Conservation (phyloP, 2,329 filamentous ascomycete species). For the Colletotrichum abscissum region DNA sequence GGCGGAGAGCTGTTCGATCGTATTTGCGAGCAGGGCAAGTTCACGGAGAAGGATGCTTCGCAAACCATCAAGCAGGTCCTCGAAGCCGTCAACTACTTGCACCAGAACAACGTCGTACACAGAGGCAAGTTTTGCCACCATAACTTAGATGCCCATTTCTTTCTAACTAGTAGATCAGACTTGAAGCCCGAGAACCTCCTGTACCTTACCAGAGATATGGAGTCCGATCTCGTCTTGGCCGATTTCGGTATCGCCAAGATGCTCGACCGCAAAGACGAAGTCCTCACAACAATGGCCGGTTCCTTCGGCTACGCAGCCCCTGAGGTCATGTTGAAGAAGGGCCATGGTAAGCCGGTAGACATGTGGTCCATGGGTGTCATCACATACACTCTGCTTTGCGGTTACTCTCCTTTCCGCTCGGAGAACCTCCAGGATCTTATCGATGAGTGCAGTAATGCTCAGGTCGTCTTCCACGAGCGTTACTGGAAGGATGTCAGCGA, state of each 20-base stretch:
- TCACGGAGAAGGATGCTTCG: slow-evolving; percentile 97
- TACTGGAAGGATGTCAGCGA: slow-evolving; percentile 99
- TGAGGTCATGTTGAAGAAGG: slow-evolving; percentile 97
- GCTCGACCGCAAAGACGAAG: slow-evolving; percentile 89
- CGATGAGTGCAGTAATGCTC: slow-evolving; percentile 87
- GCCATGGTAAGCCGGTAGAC: slow-evolving; percentile 97
- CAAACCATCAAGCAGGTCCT: slow-evolving; percentile 96
- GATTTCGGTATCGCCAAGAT: slow-evolving; percentile 99
- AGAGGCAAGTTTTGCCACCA: slow-evolving; percentile 70
- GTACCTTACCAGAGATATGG: slow-evolving; percentile 81
- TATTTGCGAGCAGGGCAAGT: slow-evolving; percentile 97
- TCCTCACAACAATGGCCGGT: slow-evolving; percentile 97
- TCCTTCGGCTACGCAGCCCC: slow-evolving; percentile 98
- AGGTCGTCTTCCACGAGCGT: slow-evolving; percentile 94
- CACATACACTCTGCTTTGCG: slow-evolving; percentile 96
- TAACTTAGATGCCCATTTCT: not conserved
- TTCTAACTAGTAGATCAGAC: slow-evolving; percentile 65
- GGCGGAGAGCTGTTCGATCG: slow-evolving; percentile 97
- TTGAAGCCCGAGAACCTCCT: slow-evolving; percentile 98
- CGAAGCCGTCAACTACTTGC: slow-evolving; percentile 92
- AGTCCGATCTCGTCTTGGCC: slow-evolving; percentile 91
- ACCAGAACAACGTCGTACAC: slow-evolving; percentile 95
- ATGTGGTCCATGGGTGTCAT: slow-evolving; percentile 99
- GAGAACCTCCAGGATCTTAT: slow-evolving; percentile 94
- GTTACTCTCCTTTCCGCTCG: slow-evolving; percentile 97